A percentile compares a stretch with the other conserved stretches of the same genome.
These are phyloP conservation scores for Westerdykella ornata DNA, from an alignment of 2,329 filamentous ascomycete species.

Conservation along the genomic window DNA sequence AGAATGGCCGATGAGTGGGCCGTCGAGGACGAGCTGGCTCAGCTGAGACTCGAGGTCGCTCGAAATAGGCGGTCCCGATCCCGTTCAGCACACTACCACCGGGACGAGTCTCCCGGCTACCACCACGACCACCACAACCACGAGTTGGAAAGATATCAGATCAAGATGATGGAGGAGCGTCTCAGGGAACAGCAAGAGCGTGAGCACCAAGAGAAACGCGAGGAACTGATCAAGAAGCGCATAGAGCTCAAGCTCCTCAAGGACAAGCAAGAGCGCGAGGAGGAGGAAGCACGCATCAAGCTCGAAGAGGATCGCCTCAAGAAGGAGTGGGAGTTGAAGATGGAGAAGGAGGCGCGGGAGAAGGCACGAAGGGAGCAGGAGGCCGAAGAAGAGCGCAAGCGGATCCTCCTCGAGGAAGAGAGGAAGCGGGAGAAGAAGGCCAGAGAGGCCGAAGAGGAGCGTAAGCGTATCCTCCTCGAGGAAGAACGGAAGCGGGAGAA, in stretches of 20 bases:
- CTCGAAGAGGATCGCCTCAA: constrained; percentile 25
- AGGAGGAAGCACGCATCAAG: constrained; percentile 23
- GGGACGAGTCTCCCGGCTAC: constrained; percentile 3
- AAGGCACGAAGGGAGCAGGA: constrained; percentile 11
- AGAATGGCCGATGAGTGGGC: constrained; percentile 31
- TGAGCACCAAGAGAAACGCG: constrained; percentile 30
- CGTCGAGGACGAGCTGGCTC: constrained; percentile 32
- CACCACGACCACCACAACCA: constrained; percentile 16
- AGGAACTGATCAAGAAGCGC: constrained; percentile 32
- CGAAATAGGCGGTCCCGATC: constrained; percentile 19
- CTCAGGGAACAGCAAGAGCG: constrained; percentile 33
- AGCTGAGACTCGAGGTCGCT: constrained; percentile 22
- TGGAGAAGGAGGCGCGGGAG: constrained; percentile 20
- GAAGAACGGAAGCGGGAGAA: no score
- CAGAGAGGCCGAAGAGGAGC: constrained; percentile 12
- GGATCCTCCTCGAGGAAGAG: constrained; percentile 10
- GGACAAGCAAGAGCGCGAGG: constrained; percentile 28
- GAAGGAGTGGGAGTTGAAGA: constrained; percentile 29
- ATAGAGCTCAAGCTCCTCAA: constrained; percentile 34
- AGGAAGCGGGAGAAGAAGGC: constrained; percentile 5
- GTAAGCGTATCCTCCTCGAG: constrained; percentile 11
- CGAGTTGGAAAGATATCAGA: constrained; percentile 31
- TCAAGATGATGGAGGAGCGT: constrained; percentile 31
- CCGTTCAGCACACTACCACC: constrained; percentile 14
- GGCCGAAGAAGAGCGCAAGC: constrained; percentile 9